phyloP scores from a whole-genome alignment of 2,329 filamentous ascomycete genomes.

The Pseudogymnoascus sp. region DNA sequence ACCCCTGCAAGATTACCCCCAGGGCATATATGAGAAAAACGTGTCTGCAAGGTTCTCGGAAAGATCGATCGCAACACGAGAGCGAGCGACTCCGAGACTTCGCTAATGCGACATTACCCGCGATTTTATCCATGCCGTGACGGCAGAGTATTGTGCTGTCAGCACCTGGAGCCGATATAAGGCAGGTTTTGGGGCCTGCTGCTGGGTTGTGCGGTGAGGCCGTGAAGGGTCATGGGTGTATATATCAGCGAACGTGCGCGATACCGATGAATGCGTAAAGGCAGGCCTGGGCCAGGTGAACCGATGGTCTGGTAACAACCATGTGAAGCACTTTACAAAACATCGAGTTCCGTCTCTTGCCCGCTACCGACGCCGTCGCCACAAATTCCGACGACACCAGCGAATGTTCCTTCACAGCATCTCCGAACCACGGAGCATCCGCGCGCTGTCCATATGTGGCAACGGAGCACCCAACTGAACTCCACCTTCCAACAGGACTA shows the following conservation, averaged over 20 bases:
- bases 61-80: background rate
- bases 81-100: background rate
- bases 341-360: background rate
- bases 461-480: background rate
- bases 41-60: conserved; percentile 1
- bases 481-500: background rate
- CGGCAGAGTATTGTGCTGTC: background rate
- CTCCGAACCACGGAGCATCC: background rate
- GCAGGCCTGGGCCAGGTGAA: background rate
- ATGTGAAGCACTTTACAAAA: background rate
- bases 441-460: background rate
- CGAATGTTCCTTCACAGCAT: background rate
- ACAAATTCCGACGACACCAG: background rate
- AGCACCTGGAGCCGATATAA: no score
- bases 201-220: background rate
- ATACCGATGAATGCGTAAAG: background rate
- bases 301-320: background rate
- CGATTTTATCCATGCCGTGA: background rate
- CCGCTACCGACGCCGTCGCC: background rate
- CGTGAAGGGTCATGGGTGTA: background rate
- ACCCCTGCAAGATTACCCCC: background rate
- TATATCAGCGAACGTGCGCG: conserved; percentile 1
- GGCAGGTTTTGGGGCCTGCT: background rate
- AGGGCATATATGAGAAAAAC: background rate
- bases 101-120: background rate